Evolutionary conservation across 495 filamentous ascomycete species (phyloP).

Genomic region (Mytilinidion resinicola): DNA sequence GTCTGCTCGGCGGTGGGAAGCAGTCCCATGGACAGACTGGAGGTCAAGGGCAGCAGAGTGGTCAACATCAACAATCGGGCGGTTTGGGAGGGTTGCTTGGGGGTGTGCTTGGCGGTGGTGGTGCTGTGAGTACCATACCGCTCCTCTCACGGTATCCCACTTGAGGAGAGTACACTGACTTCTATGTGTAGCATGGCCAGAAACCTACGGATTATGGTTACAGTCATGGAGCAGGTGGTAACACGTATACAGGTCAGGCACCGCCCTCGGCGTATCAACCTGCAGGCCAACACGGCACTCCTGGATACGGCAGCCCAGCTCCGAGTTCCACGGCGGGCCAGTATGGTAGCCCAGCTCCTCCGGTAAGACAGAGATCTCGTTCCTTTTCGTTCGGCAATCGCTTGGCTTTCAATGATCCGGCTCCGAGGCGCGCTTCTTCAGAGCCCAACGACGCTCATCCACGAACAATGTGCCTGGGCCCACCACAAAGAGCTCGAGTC

Average conservation of each 20-base stretch:
- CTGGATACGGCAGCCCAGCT: neutral
- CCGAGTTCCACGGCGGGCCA: neutral
- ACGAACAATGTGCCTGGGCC: too few species aligned
- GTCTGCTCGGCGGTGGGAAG: slow-evolving; percentile 31
- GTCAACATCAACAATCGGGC: slow-evolving; percentile 24
- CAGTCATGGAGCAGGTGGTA: slow-evolving; percentile 24
- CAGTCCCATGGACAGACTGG: slow-evolving; percentile 33
- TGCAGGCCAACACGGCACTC: slow-evolving; percentile 4
- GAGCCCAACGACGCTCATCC: too few species aligned
- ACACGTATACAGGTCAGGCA: slow-evolving; percentile 37
- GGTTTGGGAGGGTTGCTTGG: slow-evolving; percentile 26
- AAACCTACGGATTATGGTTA: slow-evolving; percentile 30
- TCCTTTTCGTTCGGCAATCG: too few species aligned
- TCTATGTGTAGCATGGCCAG: slow-evolving; percentile 9
- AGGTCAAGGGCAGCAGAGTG: slow-evolving; percentile 20
- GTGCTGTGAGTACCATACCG: slow-evolving; percentile 25
- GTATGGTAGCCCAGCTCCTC: neutral
- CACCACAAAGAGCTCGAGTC: too few species aligned
- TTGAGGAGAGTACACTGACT: neutral
- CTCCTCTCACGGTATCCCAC: neutral
- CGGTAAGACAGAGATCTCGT: too few species aligned
- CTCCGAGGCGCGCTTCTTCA: too few species aligned
- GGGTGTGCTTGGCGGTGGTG: slow-evolving; percentile 26
- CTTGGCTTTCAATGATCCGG: too few species aligned
- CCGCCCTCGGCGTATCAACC: slow-evolving; percentile 38